Evolutionary conservation across 192 early-diverging fungal species (phyloP), one percentile per base, ranked within the genome.

Genomic region (Haplosporangium gracile): DNA sequence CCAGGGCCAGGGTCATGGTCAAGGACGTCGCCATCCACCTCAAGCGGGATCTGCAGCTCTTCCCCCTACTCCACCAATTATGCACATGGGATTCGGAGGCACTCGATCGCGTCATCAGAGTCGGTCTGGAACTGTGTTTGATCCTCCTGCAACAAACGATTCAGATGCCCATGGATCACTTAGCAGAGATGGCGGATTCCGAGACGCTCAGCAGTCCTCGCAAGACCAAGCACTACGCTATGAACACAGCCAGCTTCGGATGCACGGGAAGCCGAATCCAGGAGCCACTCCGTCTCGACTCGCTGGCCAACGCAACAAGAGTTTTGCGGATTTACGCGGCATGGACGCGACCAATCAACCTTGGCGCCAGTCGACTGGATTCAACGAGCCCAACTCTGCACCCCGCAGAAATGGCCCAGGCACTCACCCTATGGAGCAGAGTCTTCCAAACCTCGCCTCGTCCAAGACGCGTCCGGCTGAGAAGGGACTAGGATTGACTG

Each of bases 231-330:
- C n/a, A 47, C 76, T 29, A 24, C 75, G 74, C 20, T 85, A 85
- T 38, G 78, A 85, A 40, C 32, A 85, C 74, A 85, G 83, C 45
- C 83, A 85, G n/a, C 78, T 85, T 47, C 68, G 83, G 26, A 71
- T 57, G n/a, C 51, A 65, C 11, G 47, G 32, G 34, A 82, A 77
- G 22, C n/a, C 57, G 24, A 79, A 32, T 3, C 63, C 45, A 18
- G 72, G 34, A 26, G 78, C 34, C 38, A 6, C 63, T n/a, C 40
- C 3, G 1, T 86, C 79, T 11, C 18, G 63, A 38, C 76, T 86
- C 22, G 69, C 79, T 42, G 65, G 84, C 5, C 84, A 86, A 39
- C 84, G 84, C 36, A 86, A 86, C 49, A 86, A 81, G 75, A 86
- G 84, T 74, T 72, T 86, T 24, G 57, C 81, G 7, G 84, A 86